Base-by-base conservation (phyloP, 441 rosid genomes). In the Brassica hybrid region DNA sequence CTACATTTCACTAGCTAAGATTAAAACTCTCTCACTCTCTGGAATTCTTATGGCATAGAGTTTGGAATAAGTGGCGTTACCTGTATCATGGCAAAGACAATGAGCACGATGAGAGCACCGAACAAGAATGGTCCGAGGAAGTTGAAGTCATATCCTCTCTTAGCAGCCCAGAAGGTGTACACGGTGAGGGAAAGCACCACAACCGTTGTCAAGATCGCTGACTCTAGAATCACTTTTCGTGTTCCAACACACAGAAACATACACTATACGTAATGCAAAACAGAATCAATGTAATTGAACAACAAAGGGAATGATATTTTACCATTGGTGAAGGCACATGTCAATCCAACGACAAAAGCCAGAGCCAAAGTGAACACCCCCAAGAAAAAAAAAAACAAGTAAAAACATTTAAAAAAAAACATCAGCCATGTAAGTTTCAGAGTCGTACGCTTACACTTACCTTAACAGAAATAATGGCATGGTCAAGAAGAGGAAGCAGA, bases 101-200 rank as follows among this genome's bases (percentile, higher is more conserved):
- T 71, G 16, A 93, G 90, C 68, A 89, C 84, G 7, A 89, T 43
- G 52, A 93, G 0, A 1, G 92, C 27, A 25, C 25, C 97, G 48
- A 90, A 90, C 86, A 93, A 82, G 84, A 93, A 91, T 25, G 94
- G 98, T 9, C 97, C n/a, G n/a, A n/a, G n/a, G n/a, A n/a, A n/a
- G n/a, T n/a, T n/a, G n/a, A n/a, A n/a, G n/a, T n/a, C n/a, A 30
- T 91, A 78, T 69, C 98, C 98, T 82, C 83, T 87, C 71, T 77
- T 83, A 3, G 94, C 94, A 2, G 94, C 98, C 96, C 97, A 93
- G 80, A 93, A 93, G 18, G 98, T 93, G 85, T 90, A 93, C 1
- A 90, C 66, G 4, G 97, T 91, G 7, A 93, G 95, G 25, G 86
- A 75, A 72, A 88, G 78, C 43, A 93, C 97, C 78, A 93, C 89